Base-by-base conservation (phyloP, 768 basidiomycete genomes). In the Tylopilus balloui region DNA sequence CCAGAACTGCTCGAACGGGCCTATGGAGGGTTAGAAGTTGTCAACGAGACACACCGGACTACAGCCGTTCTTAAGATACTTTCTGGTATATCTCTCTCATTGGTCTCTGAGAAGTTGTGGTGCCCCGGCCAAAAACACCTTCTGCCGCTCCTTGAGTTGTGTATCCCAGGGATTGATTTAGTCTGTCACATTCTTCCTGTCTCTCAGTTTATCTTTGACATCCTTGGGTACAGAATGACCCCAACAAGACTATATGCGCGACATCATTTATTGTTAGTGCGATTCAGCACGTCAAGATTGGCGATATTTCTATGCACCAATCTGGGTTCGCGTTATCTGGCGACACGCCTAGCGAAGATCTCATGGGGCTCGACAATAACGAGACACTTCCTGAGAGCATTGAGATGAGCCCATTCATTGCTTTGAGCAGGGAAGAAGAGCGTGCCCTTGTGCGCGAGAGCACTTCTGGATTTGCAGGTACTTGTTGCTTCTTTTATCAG, bases 1-100 rank as follows among this genome's bases (percentile, higher is more conserved):
- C 93, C 93, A 3, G 85, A 92, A 35, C 73, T 97, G 12, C 75
- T 98, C 20, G 94, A 96, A 60, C 81, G 93, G 25, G 91, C 92
- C 1, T 92, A 95, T 54, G 78, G 87, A 31, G 92, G 92, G 0
- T 72, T 98, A n/a, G 92, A 96, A 63, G 84, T 86, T 11, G 79
- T 97, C 15, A 93, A 94, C 55, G 94, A 97, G 74, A 98, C 95
- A 0, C 92, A 96, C 64, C 75, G 94, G 34, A 96, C 94, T 4
- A 92, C 92, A 2, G 89, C 94, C 1, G 90, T 92, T 10, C 74
- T 97, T 38, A 89, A 86, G 44, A 87, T 88, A 65, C 77, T 97
- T 24, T 79, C 87, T 17, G 84, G 81, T 2, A 80, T 93, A 23
- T 73, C 89, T 15, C 76, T 84, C 4, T 84, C 91, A 10, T 68